Evolutionary conservation across 257 asterid species (phyloP), one percentile per base, ranked within the genome.

Genomic region (Solanum okadae): DNA sequence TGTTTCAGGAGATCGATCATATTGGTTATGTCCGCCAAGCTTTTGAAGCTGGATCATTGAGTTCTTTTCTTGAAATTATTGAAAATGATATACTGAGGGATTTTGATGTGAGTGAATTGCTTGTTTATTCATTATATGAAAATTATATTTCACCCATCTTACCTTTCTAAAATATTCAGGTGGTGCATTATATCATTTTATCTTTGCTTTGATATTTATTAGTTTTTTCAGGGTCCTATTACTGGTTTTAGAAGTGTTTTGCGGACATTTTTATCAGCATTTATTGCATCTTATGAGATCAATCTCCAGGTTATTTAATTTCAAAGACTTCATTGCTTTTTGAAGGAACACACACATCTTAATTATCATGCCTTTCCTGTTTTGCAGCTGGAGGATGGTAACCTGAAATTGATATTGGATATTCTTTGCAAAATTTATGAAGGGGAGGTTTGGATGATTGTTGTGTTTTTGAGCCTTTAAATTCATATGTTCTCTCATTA

Each of bases 271-370:
- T 46, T 96, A 89, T 95, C 99, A 11, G 93, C 99, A 33, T 96
- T 95, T 90, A 92, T 97, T 89, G 98, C 99, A 79, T 94, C 98
- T 84, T 97, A 95, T 85, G 99, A 97, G 93, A 93, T 96, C 92
- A 93, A 89, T 93, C 94, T 96, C 89, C 98, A 96, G 99, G 99
- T 95, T 92, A 87, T 85, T 70, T 86, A 78, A 77, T 38, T 59
- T 84, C 89, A 83, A 86, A 87, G 59, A 40, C 20, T 67, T 15
- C 18, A 7, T 67, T 27, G 75, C n/a, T 37, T 78, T 65, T 68
- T 67, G 42, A 35, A 67, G 56, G 31, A 23, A 44, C 10, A 20
- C 35, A 76, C 83, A 86, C 23, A 18, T 61, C 83, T 52, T 84
- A 82, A 42, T 93, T 77, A 89, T 83, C 42, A 65, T 63, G 71